Conservation (phyloP, 176 grass and related monocot species). For the barley (Hordeum vulgare) region DNA sequence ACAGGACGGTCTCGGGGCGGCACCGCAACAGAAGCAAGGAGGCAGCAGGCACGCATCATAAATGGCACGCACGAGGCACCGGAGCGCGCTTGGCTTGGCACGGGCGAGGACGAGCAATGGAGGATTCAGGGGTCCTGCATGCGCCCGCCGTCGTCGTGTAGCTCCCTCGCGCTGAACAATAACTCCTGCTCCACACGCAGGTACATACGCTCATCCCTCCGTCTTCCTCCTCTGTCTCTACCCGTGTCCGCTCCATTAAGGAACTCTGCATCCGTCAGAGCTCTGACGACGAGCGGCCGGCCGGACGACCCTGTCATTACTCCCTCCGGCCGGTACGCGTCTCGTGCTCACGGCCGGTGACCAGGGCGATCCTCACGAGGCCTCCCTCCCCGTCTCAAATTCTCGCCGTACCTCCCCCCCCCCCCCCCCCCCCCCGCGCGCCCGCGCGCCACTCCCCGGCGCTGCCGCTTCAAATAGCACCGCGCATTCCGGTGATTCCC, state of each 20-base stretch:
- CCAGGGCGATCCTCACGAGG: slow-evolving; percentile 21
- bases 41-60: neutral
- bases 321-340: slow-evolving; percentile 9
- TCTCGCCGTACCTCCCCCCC: neutral
- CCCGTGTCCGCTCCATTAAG: slow-evolving; percentile 26
- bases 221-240: neutral
- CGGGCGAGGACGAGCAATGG: neutral
- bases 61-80: neutral
- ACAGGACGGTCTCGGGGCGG: too few species aligned
- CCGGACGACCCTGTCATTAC: slow-evolving; percentile 19
- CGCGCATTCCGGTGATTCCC: neutral
- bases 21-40: neutral
- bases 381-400: slow-evolving; percentile 39
- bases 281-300: neutral
- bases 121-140: neutral
- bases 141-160: too few species aligned
- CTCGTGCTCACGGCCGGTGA: slow-evolving; percentile 36
- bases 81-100: neutral
- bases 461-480: slow-evolving; percentile 29
- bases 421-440: too few species aligned
- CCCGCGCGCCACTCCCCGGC: neutral
- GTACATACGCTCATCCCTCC: slow-evolving; percentile 4
- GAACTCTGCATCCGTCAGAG: neutral
- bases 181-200: neutral
- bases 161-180: slow-evolving; percentile 18